Base-by-base conservation (phyloP, 2,329 filamentous ascomycete species). In the Aspergillus calidoustus region DNA sequence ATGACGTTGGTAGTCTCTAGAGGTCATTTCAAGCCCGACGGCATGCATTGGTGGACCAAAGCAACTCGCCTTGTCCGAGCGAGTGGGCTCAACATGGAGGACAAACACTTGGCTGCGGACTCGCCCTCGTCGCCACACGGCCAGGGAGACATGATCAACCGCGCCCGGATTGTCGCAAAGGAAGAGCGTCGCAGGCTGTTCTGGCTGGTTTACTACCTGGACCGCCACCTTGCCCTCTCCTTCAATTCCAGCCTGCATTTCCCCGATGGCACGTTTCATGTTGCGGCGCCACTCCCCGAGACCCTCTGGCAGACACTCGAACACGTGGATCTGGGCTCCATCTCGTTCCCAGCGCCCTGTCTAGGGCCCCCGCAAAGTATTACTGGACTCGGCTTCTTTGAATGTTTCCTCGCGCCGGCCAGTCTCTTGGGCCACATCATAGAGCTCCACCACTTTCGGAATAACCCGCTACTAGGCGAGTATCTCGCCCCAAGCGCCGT, bases 211-310 rank as follows among this genome's bases (percentile, higher is more conserved):
- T 60, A 60, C 30, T 60, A 52, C 19, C 57, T 60, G 3, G 57
- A 60, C n/a, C 57, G 57, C 8, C 57, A 60, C 50, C n/a, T 60
- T n/a, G 57, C 51, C 3, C 52, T 60, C 22, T 60, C 57, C 17
- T 60, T 60, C 13, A 60, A 60, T 19, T 23, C 30, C 15, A 22
- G 43, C 9, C 51, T 60, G 51, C 43, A 54, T 22, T 55, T 60
- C 25, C 46, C 51, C 7, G 57, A 55, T 13, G 57, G 57, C 8
- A 54, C 57, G 3, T 60, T 60, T 15, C 34, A 44, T 19, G 57
- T 60, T 22, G 57, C 57, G 2, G 51, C 44, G 11, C 57, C 57
- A n/a, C 46, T 60, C 2, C 57, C 57, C 7, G 57, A 60, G 23
- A 13, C 57, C 2, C 46, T 55, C n/a, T 60, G 57, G 57, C 51